A percentile compares a stretch with the other conserved stretches of the same genome.
Evolutionary conservation across 371 early-diverging fungal genomes (phyloP).

Genomic region (Haplosporangium sp.): DNA sequence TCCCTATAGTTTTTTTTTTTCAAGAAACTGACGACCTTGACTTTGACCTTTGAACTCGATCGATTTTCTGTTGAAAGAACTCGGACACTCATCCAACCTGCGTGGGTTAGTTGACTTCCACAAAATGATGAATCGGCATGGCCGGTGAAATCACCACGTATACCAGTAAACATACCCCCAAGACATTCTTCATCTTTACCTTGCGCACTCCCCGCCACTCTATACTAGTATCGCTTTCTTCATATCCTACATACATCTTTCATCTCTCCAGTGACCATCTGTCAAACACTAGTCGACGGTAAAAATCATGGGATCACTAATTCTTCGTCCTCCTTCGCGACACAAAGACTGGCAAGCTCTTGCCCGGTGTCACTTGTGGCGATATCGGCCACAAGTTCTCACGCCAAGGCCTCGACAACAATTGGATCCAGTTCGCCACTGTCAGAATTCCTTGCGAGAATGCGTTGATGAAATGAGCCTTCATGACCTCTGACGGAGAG

Average conservation of each 20-base stretch:
- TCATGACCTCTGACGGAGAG: no score
- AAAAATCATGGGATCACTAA: slow-evolving; percentile 78
- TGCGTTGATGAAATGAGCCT: slow-evolving; percentile 91
- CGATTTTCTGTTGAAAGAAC: slow-evolving; percentile 68
- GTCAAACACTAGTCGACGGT: slow-evolving; percentile 73
- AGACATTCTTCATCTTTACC: no score
- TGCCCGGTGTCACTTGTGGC: slow-evolving; percentile 72
- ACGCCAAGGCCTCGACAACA: slow-evolving; percentile 82
- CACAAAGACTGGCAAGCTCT: slow-evolving; percentile 59
- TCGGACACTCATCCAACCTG: slow-evolving; percentile 88
- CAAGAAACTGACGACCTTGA: not conserved
- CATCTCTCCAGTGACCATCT: slow-evolving; percentile 58
- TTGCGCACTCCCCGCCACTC: no score
- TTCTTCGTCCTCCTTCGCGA: slow-evolving; percentile 74
- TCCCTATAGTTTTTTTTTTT: no score
- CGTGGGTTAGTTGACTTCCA: slow-evolving; percentile 86
- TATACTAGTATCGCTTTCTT: not conserved
- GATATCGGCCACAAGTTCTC: slow-evolving; percentile 80
- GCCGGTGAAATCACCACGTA: slow-evolving; percentile 85
- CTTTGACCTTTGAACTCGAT: not conserved
- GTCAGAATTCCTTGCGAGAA: slow-evolving; percentile 81
- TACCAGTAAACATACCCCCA: slow-evolving; percentile 62
- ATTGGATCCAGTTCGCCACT: slow-evolving; percentile 83
- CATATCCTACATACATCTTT: slow-evolving; percentile 10
- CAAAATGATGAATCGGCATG: slow-evolving; percentile 97